These are phyloP conservation scores for Flaveria sonorensis DNA, from an alignment of 129 eudicot species.

Conservation along the genomic window DNA sequence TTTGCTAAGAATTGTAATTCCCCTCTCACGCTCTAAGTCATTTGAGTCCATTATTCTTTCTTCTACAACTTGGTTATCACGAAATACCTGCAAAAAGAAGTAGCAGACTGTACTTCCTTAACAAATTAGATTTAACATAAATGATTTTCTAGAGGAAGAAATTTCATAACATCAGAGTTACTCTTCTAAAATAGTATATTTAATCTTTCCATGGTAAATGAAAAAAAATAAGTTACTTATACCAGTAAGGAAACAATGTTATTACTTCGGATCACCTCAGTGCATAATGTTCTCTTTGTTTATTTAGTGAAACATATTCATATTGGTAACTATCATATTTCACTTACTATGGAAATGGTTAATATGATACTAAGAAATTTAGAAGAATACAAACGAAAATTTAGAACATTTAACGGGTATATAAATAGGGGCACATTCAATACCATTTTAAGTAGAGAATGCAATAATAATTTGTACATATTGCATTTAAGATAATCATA, in stretches of 20 bases:
- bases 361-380: neutral
- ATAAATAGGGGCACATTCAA: too few relatives aligned
- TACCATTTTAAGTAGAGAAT: too few relatives aligned
- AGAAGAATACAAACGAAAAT: neutral
- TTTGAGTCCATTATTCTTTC: slow-evolving; percentile 99
- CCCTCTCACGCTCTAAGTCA: slow-evolving; percentile 97
- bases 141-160: neutral
- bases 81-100: slow-evolving; percentile 80
- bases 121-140: neutral
- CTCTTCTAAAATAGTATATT: neutral
- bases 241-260: neutral
- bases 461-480: too few relatives aligned
- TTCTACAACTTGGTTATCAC: slow-evolving; percentile 90
- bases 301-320: neutral
- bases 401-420: neutral
- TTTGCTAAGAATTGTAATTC: slow-evolving; percentile 96
- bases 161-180: neutral
- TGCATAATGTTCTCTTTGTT: neutral
- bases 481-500: too few relatives aligned
- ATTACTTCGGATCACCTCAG: neutral
- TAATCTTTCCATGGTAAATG: neutral
- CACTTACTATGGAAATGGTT: neutral
- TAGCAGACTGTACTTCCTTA: slow-evolving; percentile 14
- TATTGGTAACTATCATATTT: neutral
- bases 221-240: neutral